Conservation (phyloP, 495 filamentous ascomycete genomes). For the Neurospora terricola region DNA sequence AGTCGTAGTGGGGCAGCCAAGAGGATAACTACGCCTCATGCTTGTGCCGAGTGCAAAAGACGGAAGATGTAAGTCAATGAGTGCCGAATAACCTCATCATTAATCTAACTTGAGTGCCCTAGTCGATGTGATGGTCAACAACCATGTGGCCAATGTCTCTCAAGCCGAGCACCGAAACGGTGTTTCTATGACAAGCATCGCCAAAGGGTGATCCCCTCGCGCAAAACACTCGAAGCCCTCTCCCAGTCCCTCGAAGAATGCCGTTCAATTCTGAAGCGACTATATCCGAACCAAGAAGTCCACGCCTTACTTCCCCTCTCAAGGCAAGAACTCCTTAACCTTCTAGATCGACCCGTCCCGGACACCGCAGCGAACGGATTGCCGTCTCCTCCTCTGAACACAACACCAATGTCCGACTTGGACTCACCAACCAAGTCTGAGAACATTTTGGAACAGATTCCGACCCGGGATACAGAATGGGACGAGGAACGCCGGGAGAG, state of each 20-base stretch:
- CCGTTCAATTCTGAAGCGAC: constrained; percentile 42
- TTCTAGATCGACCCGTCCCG: constrained; percentile 35
- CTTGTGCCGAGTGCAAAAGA: constrained; percentile 49
- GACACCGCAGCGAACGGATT: constrained; percentile 30
- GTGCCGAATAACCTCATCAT: neutral
- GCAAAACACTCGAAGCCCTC: constrained; percentile 48
- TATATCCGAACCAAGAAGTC: constrained; percentile 44
- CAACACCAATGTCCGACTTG: constrained; percentile 31
- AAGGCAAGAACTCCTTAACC: constrained; percentile 39
- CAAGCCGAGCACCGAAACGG: constrained; percentile 45
- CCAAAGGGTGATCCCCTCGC: constrained; percentile 46
- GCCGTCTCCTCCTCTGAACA: constrained; percentile 34
- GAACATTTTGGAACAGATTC: constrained; percentile 46
- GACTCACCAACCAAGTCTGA: constrained; percentile 36
- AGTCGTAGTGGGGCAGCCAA: constrained; percentile 30
- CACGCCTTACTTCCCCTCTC: constrained; percentile 41
- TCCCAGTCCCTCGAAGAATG: constrained; percentile 50
- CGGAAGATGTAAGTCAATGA: constrained; percentile 41
- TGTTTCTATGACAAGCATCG: constrained; percentile 53
- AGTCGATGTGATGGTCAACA: constrained; percentile 49
- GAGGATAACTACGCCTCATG: constrained; percentile 48
- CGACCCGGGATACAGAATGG: constrained; percentile 45
- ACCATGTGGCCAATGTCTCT: constrained; percentile 48
- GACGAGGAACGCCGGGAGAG: constrained; percentile 45
- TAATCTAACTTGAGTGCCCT: constrained; percentile 16